phyloP scores from a whole-genome alignment of 108 stramenopile species.

The Skeletonema costatum region DNA sequence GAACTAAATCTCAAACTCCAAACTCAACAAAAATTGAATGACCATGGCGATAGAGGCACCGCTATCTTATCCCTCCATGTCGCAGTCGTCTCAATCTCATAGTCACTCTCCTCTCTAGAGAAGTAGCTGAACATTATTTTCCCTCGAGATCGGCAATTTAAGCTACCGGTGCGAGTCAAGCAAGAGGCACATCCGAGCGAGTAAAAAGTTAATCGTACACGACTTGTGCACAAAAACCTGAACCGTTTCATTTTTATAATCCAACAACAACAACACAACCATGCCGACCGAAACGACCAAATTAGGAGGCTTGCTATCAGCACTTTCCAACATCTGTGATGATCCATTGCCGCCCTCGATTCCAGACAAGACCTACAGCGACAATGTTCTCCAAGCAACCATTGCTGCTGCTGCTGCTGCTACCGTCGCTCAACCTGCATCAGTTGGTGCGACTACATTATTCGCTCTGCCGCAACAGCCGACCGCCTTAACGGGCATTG shows the following conservation, averaged over 20 bases:
- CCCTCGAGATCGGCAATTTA: not conserved
- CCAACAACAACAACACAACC: not conserved
- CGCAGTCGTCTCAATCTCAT: too few relatives aligned
- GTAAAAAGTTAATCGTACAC: not conserved
- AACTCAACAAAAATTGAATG: too few relatives aligned
- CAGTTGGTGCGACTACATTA: not conserved
- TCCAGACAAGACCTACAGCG: not conserved
- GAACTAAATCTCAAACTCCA: too few relatives aligned
- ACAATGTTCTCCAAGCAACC: not conserved
- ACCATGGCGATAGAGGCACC: too few relatives aligned
- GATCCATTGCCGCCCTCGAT: not conserved
- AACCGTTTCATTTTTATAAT: not conserved
- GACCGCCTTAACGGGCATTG: not conserved
- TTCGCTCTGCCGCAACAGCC: not conserved
- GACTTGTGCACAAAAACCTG: not conserved
- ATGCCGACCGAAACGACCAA: constrained; percentile 1
- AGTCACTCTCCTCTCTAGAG: too few relatives aligned
- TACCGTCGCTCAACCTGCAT: not conserved
- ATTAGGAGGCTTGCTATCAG: not conserved
- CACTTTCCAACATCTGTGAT: not conserved
- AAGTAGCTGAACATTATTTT: too few relatives aligned
- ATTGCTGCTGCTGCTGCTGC: not conserved
- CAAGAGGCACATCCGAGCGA: not conserved
- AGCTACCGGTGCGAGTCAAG: not conserved
- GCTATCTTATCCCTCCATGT: too few relatives aligned